Evolutionary conservation across 768 basidiomycete species (phyloP), one percentile per base, ranked within the genome.

Genomic region (Rhodosporidiobolus sp.): DNA sequence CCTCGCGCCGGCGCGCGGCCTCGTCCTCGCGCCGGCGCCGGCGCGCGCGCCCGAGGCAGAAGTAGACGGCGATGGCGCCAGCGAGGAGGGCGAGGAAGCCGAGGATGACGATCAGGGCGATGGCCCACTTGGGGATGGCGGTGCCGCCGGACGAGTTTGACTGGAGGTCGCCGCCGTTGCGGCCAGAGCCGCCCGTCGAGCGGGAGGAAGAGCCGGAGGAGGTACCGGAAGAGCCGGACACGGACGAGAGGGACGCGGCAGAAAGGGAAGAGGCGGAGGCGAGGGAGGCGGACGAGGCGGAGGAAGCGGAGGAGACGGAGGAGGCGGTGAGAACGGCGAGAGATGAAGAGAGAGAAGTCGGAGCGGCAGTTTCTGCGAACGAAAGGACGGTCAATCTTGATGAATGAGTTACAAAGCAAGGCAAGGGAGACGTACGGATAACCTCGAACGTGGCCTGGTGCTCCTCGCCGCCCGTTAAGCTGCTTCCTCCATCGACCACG

Each of bases 81-180:
- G 89, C 87, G 54, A 87, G 85, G 72, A 93, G 87, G 66, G 92
- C 91, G 71, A 93, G 84, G 82, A 92, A 89, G 34, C 91, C 92
- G 34, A 94, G 86, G 53, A 94, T 86, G 58, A 89, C 89, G 63
- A 94, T 90, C 74, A 94, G 89, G 63, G 94, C 91, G 78, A 94
- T 94, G 17, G 90, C 93, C 56, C 62, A 67, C 19, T 72, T 70
- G 22, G 68, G 72, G n/a, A 71, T 46, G 9, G 66, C 43, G 5
- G 59, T 54, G 8, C 67, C 65, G 32, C 50, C 46, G 34, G 48
- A 46, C 16, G 57, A 60, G 2, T 45, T 30, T 61, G 62, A 11
- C 54, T 74, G 64, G 28, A 75, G 54, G 34, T 56, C 30, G 34
- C 63, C 43, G 53, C 55, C 16, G 34, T 60, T 28, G 20, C 55